Percentiles rank a stretch among this genome's conserved stretches.
Conservation (phyloP, 2,329 filamentous ascomycete species). For the Nemania bipapillata region DNA sequence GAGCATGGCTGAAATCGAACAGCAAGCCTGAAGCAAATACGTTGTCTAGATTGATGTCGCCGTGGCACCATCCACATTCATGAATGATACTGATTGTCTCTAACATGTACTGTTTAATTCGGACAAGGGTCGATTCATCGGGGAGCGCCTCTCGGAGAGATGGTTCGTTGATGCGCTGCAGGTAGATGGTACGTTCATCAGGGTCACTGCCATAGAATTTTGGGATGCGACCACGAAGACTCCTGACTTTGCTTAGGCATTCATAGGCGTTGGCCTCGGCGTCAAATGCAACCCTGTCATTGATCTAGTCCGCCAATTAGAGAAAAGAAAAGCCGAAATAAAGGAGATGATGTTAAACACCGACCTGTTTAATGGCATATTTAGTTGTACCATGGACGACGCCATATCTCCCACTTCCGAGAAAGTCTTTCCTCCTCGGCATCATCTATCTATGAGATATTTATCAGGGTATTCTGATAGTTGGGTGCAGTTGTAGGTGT, state of each 20-base stretch:
- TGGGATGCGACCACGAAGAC: background rate
- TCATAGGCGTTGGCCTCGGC: background rate
- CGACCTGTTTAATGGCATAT: background rate
- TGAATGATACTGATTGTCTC: background rate
- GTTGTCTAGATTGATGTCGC: background rate
- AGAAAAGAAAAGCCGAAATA: background rate
- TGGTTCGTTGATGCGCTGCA: background rate
- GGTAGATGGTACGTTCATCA: background rate
- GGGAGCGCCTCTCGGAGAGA: background rate
- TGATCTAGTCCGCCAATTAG: background rate
- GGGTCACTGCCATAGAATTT: background rate
- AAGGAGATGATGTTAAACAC: background rate
- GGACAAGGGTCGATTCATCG: background rate
- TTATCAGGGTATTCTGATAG: background rate
- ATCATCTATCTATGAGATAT: too few relatives aligned
- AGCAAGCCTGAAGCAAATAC: background rate
- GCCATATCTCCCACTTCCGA: background rate
- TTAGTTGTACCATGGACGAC: background rate
- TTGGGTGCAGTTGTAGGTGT: background rate
- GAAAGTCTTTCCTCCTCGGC: background rate
- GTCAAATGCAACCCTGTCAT: background rate
- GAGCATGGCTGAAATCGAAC: slow-evolving; percentile 1
- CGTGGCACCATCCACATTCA: background rate
- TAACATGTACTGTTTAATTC: background rate
- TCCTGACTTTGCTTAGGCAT: background rate